Base-by-base conservation (phyloP, 2,329 filamentous ascomycete species). In the Exophiala oligosperma region DNA sequence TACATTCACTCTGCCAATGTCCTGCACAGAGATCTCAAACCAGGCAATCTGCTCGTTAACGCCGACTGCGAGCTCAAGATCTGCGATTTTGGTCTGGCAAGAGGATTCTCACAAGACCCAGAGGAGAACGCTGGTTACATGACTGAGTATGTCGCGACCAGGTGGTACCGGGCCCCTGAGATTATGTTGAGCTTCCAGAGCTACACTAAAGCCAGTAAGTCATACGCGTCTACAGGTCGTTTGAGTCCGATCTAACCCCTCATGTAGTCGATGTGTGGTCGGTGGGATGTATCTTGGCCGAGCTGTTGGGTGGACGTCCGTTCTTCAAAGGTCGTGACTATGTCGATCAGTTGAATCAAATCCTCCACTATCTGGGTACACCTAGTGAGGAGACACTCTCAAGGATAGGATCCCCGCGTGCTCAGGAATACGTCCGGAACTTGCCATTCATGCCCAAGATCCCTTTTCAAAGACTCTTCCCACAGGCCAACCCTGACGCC, bases 171-270 rank as follows among this genome's bases (percentile, higher is more conserved):
- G 77, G 94, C 94, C 2, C 94, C 94, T 4, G 94, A 99, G 76
- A 99, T 99, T 69, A 99, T 99, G 94, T 80, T 99, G 75, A 97
- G 92, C 80, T 99, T 99, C 85, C 93, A 97, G 77, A 97, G 92
- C 80, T 99, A 99, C 77, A 99, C 94, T 70, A 99, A 99, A 91
- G 94, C 94, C 68, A 99, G 94, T 97, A 86, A 57, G 92, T 93
- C 29, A 7, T 14, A 35, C 35, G 41, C 23, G 40, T 26, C 57
- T 41, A 29, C 51, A 64, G 23, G 28, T 21, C n/a, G 41, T 4
- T 32, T 7, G 49, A 41, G 47, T 41, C 48, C 7, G 37, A 41
- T 37, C 52, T 60, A 47, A 61, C 26, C 43, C 26, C 38, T 8
- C 55, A 35, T 38, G 51, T 54, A 97, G 93, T 99, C 76, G 94